Evolutionary conservation across 1,284 basidiomycete species (phyloP), one percentile per base, ranked within the genome.

Genomic region (Lentinula novae-zelandiae): DNA sequence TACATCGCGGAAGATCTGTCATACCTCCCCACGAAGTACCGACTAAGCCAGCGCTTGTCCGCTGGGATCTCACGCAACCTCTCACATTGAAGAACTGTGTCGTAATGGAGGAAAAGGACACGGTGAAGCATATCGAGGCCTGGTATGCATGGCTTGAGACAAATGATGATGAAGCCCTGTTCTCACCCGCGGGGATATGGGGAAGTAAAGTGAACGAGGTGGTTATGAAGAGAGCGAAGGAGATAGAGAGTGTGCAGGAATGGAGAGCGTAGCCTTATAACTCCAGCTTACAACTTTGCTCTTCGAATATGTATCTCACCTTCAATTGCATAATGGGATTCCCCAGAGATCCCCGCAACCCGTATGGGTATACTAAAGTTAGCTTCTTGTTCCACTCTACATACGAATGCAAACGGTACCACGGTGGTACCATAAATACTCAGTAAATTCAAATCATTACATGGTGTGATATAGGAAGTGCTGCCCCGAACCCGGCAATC

Each of bases 81-180:
- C 70, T 96, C 10, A 78, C 80, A 10, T 74, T 84, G 22, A 86
- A 90, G 58, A 97, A 97, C 70, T 84, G 89, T 60, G 90, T 94
- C 1, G 87, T 94, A 1, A 85, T 96, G 75, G 90, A 93, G 60
- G 75, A 80, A 54, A 78, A 78, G 52, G 92, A 96, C 58, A 90
- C 87, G 0, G 85, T 87, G 65, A 80, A 76, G 66, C 92, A 95
- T 69, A 72, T 83, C 58, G 77, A 76, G 61, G 80, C 82, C 60
- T 85, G 82, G 54, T 78, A 75, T 56, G 54, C 46, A 46, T 27
- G 54, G n/a, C 40, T 46, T 17, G 42, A 48, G n/a, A 34, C 13
- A 33, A n/a, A 22, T 31, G 67, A 67, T 40, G 40, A 59, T 5
- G 68, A 66, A 42, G 64, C 65, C 42, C 69, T 69, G 15, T 75